Evolutionary conservation across 2,329 filamentous ascomycete species (phyloP).

Genomic region (Trichoderma koningii): DNA sequence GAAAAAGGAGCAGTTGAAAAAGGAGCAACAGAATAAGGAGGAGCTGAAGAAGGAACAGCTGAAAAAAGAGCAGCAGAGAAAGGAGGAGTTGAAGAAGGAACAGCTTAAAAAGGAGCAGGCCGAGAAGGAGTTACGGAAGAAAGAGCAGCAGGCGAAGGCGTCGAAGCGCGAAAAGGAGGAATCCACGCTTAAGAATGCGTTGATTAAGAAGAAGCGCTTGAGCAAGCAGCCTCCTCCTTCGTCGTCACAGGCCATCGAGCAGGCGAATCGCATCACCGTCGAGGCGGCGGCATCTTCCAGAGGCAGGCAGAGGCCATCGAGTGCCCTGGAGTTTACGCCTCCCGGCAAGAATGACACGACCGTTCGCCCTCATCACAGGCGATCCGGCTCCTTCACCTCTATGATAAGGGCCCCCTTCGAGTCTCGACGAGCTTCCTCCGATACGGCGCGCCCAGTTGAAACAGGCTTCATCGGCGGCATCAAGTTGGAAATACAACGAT

Average conservation of each 20-base stretch:
- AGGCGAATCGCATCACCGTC: constrained; percentile 29
- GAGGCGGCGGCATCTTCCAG: constrained; percentile 25
- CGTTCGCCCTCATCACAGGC: constrained; percentile 35
- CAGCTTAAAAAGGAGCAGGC: constrained; percentile 31
- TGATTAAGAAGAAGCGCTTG: constrained; percentile 36
- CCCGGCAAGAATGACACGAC: constrained; percentile 32
- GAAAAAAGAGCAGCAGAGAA: constrained; percentile 24
- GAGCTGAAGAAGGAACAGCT: constrained; percentile 34
- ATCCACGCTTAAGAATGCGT: constrained; percentile 31
- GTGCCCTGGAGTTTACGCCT: constrained; percentile 34
- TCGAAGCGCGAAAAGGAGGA: constrained; percentile 24
- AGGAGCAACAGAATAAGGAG: constrained; percentile 10
- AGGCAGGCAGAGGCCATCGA: constrained; percentile 33
- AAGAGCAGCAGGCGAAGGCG: constrained; percentile 34
- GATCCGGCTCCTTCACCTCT: constrained; percentile 44
- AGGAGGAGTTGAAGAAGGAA: constrained; percentile 33
- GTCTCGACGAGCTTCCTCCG: constrained; percentile 39
- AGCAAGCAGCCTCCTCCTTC: constrained; percentile 40
- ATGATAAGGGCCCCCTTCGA: constrained; percentile 42
- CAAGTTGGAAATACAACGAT: constrained; percentile 45
- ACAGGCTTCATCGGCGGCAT: constrained; percentile 46
- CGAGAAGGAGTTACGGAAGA: constrained; percentile 21
- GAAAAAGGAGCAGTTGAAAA: constrained; percentile 28
- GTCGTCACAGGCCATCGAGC: constrained; percentile 28
- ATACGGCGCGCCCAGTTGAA: constrained; percentile 33